Evolutionary conservation across 129 eudicot species (phyloP), one percentile per base, ranked within the genome.

Genomic region (Artemisia annua): DNA sequence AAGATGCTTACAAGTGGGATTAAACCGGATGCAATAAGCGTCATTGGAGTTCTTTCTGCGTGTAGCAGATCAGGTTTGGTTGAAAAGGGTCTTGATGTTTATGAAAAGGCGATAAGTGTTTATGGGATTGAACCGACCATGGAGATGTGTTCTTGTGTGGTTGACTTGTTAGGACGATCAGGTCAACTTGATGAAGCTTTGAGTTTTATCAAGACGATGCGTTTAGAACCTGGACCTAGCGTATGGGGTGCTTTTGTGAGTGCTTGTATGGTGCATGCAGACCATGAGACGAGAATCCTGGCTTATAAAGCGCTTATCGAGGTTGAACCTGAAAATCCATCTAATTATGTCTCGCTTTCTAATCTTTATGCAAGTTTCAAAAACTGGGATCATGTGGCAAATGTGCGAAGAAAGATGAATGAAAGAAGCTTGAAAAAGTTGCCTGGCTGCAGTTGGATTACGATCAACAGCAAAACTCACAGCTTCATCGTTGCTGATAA

Each of bases 401-500:
- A 82, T 70, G 67, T 91, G 63, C 81, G 95, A 66, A 71, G 61
- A 58, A 57, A 3, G 32, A 80, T 91, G 95, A 91, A 73, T 72
- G 87, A 81, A 30, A 82, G 76, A 80, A 86, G 83, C 35, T 73
- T 91, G 76, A 85, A 48, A 62, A 88, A 88, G 74, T 35, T 73
- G 48, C 95, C 92, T 14, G 97, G 97, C 7, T 83, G 89, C 59
- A 91, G 97, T 80, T 91, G 95, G 91, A 84, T 91, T 66, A 81
- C 64, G 67, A 58, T 91, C 9, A 68, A 82, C 24, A 74, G 68
- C 20, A 70, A 71, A 60, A 84, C 86, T 58, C 87, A 82, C 48
- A 81, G 89, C 44, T 88, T 91, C 53, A 54, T 70, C 46, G 91
- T 80, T 77, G 79, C 82, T 66, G 95, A 85, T 77, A 85, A 76